Conservation (phyloP, 2,329 filamentous ascomycete species). For the Fusarium mangiferae region DNA sequence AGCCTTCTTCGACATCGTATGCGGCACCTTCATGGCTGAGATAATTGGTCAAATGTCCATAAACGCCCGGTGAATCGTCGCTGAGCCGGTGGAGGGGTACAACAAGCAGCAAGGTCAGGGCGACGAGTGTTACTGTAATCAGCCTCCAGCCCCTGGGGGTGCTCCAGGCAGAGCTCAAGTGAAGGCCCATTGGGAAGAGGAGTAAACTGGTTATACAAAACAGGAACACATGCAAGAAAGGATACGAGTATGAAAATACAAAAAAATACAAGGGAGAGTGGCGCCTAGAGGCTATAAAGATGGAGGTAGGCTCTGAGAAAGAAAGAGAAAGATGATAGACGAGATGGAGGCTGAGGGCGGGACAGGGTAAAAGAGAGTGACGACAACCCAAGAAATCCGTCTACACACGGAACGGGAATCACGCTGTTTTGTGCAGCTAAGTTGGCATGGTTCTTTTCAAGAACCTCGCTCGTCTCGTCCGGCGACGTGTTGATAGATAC, state of each 20-base stretch:
- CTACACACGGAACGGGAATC: constrained; percentile 15
- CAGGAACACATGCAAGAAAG: constrained; percentile 6
- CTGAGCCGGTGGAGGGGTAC: constrained; percentile 47
- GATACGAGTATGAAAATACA: neutral
- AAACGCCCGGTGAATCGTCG: constrained; percentile 44
- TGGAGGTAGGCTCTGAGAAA: neutral
- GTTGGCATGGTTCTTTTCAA: constrained; percentile 13
- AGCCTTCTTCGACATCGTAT: constrained; percentile 46
- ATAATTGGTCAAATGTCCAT: constrained; percentile 46
- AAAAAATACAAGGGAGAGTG: constrained; percentile 10
- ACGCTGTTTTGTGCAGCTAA: constrained; percentile 26
- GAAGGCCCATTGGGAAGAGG: constrained; percentile 35
- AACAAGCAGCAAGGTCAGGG: constrained; percentile 44
- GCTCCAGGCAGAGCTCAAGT: constrained; percentile 42
- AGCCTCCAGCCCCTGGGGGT: constrained; percentile 45
- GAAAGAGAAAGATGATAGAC: neutral
- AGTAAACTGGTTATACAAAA: constrained; percentile 1
- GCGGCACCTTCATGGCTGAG: constrained; percentile 47
- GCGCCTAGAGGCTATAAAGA: constrained; percentile 6
- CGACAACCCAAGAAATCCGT: constrained; percentile 25
- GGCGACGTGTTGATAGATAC: constrained; percentile 31
- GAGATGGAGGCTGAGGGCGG: constrained; percentile 5
- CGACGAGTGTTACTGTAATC: constrained; percentile 41
- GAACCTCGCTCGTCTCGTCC: constrained; percentile 17
- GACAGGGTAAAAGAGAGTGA: constrained; percentile 25